phyloP scores from a whole-genome alignment of 31 red algal species.

The Endocladia muricata region DNA sequence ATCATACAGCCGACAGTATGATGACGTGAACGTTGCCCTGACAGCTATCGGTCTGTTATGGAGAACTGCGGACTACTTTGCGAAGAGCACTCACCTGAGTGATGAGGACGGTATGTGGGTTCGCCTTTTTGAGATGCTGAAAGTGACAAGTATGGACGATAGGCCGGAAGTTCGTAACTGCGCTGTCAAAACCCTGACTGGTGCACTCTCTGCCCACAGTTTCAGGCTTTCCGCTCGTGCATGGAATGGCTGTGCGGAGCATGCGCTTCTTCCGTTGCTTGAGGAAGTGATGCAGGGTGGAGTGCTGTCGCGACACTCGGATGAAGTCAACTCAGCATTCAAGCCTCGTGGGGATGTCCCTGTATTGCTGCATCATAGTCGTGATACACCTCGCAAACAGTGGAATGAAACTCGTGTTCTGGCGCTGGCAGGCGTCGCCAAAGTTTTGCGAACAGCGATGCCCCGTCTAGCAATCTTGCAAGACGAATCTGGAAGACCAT shows the following conservation, averaged over 20 bases:
- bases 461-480: slow-evolving; percentile 41
- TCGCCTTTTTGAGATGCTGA: slow-evolving; percentile 53
- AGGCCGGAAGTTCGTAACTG: slow-evolving; percentile 79
- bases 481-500: slow-evolving; percentile 28
- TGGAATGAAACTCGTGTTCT: slow-evolving; percentile 77
- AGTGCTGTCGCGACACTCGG: background rate
- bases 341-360: slow-evolving; percentile 52
- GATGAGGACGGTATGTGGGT: slow-evolving; percentile 70
- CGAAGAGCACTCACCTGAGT: slow-evolving; percentile 17
- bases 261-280: slow-evolving; percentile 60
- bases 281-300: slow-evolving; percentile 70
- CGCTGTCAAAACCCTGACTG: slow-evolving; percentile 77
- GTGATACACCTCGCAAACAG: slow-evolving; percentile 73
- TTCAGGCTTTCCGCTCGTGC: slow-evolving; percentile 46
- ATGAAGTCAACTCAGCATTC: background rate
- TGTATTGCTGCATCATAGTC: slow-evolving; percentile 78
- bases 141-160: slow-evolving; percentile 60
- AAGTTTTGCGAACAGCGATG: slow-evolving; percentile 63
- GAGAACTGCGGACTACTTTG: slow-evolving; percentile 74
- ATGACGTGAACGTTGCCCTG: slow-evolving; percentile 72
- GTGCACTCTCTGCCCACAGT: slow-evolving; percentile 52
- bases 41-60: slow-evolving; percentile 78
- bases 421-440: slow-evolving; percentile 59
- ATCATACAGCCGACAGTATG: slow-evolving; percentile 43
- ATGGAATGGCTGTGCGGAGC: slow-evolving; percentile 64